These are phyloP conservation scores for Rhodomyrtus tomentosa DNA, from an alignment of 345 rosid species.

Conservation along the genomic window DNA sequence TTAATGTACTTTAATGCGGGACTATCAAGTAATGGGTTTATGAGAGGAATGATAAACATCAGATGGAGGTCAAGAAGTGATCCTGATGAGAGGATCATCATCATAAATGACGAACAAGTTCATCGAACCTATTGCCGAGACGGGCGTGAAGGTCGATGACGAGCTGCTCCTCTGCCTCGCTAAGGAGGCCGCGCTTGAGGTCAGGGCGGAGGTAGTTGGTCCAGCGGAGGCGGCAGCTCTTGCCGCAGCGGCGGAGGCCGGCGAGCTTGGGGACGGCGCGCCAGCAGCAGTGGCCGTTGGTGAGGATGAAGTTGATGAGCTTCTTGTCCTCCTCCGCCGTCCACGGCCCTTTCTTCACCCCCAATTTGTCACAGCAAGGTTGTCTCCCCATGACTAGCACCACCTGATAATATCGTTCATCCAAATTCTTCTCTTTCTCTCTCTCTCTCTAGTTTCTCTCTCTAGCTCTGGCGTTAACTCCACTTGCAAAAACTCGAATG, in stretches of 20 bases:
- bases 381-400: constrained; percentile 18
- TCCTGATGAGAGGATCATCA: too few relatives aligned
- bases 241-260: constrained; percentile 74
- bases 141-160: constrained; percentile 73
- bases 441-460: not conserved
- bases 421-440: not conserved
- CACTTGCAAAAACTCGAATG: constrained; percentile 26
- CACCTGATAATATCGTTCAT: not conserved
- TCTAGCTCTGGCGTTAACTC: constrained; percentile 3
- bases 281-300: constrained; percentile 84
- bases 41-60: too few relatives aligned
- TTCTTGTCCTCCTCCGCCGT: constrained; percentile 83
- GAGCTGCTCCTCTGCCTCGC: constrained; percentile 55
- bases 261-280: constrained; percentile 78
- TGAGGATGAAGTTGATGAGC: constrained; percentile 58
- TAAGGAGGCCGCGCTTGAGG: constrained; percentile 74
- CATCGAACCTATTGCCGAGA: constrained; percentile 58
- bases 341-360: constrained; percentile 83
- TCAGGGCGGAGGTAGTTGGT: constrained; percentile 88
- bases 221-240: constrained; percentile 90
- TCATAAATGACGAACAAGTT: not conserved
- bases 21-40: too few relatives aligned
- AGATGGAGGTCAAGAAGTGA: not conserved
- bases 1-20: not conserved
- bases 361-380: constrained; percentile 76